Percentiles rank a stretch among this genome's conserved stretches.
Evolutionary conservation across 352 stramenopile species (phyloP).

Genomic region (Pythium rishiriense): DNA sequence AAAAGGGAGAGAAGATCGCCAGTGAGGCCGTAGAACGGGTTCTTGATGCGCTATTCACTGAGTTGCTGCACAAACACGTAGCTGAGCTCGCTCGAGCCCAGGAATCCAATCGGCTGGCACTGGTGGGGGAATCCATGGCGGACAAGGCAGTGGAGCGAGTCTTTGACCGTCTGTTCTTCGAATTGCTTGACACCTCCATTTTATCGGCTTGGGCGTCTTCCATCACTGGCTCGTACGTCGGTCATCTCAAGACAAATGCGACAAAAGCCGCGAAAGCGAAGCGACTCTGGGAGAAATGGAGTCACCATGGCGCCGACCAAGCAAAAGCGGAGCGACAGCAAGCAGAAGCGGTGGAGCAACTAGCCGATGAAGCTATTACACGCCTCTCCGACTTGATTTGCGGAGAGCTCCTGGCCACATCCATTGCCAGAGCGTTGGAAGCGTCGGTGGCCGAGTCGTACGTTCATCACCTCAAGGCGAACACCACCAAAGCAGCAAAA

Average conservation of each 20-base stretch:
- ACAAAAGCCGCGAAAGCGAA: constrained; percentile 22
- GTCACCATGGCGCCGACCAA: constrained; percentile 3
- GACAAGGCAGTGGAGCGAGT: background rate
- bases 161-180: background rate
- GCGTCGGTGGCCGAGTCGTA: background rate
- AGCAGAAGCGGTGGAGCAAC: background rate
- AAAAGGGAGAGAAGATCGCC: too few relatives aligned
- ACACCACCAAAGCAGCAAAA: constrained; percentile 16
- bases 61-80: too few relatives aligned
- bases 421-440: background rate
- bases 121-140: too few relatives aligned
- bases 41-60: too few relatives aligned
- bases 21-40: too few relatives aligned
- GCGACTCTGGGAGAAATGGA: constrained; percentile 19
- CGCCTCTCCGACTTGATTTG: background rate
- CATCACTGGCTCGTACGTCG: background rate
- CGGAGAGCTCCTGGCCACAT: background rate
- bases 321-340: constrained; percentile 2
- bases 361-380: background rate
- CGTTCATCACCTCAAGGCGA: constrained; percentile 3
- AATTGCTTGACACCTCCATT: background rate
- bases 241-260: constrained; percentile 1
- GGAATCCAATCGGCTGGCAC: too few relatives aligned
- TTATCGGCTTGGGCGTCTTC: background rate
- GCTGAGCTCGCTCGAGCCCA: too few relatives aligned